Evolutionary conservation across 1,139 yeast genomes (phyloP).

Genomic region (Candida mesenterica): DNA sequence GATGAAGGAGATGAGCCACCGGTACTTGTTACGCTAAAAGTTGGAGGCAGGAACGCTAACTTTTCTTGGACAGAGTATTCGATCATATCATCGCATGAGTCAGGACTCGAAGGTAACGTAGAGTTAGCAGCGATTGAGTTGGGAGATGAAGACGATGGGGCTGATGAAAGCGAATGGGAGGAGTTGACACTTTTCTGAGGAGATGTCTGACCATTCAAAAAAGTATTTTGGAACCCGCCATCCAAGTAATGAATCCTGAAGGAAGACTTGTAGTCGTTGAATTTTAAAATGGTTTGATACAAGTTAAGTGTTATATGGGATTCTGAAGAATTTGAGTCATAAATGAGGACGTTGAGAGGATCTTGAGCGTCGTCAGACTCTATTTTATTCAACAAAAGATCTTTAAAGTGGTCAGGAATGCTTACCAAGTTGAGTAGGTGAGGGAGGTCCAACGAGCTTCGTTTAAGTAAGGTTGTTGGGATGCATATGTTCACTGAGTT

Average conservation of each 20-base stretch:
- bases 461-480: slow-evolving; percentile 41
- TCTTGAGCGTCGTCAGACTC: not conserved
- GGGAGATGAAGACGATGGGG: slow-evolving; percentile 6
- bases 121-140: not conserved
- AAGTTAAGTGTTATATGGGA: slow-evolving; percentile 34
- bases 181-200: slow-evolving; percentile 1
- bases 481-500: slow-evolving; percentile 37
- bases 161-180: not conserved
- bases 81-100: slow-evolving; percentile 9
- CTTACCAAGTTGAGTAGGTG: slow-evolving; percentile 31
- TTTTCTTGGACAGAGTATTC: no score
- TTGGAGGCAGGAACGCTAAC: slow-evolving; percentile 1
- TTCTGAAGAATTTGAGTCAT: slow-evolving; percentile 41
- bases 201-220: not conserved
- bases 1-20: slow-evolving; percentile 6
- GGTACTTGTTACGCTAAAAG: slow-evolving; percentile 1
- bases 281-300: slow-evolving; percentile 43
- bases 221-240: slow-evolving; percentile 31
- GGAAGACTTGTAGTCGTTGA: slow-evolving; percentile 21
- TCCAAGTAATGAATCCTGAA: slow-evolving; percentile 34
- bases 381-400: slow-evolving; percentile 16
- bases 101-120: slow-evolving; percentile 2
- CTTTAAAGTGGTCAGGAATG: slow-evolving; percentile 20
- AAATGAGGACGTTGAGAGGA: slow-evolving; percentile 41
- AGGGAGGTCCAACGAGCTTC: slow-evolving; percentile 32